Evolutionary conservation across 208 protist genomes (phyloP).

Genomic region (Trypanosoma rangeli): DNA sequence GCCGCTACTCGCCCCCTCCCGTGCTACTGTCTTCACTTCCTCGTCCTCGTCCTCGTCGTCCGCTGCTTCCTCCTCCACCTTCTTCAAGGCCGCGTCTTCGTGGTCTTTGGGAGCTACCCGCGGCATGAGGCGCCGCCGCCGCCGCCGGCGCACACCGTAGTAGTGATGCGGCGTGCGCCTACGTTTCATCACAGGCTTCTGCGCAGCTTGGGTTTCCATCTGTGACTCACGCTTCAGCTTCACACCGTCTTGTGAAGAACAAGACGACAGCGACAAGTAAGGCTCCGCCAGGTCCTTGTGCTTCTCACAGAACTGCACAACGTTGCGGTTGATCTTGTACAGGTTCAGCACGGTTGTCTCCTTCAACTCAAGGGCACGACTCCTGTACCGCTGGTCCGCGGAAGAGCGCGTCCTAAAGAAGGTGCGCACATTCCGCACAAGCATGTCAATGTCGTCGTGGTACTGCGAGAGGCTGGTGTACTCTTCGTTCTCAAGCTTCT

Average conservation of each 20-base stretch:
- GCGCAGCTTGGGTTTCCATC: not conserved
- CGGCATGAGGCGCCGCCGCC: constrained; percentile 13
- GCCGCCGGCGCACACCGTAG: constrained; percentile 37
- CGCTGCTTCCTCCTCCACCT: constrained; percentile 14
- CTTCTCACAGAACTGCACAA: constrained; percentile 82
- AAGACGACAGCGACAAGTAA: constrained; percentile 16
- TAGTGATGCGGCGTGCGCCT: constrained; percentile 16
- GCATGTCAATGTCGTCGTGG: constrained; percentile 77
- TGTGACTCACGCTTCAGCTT: not conserved
- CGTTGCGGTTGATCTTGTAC: constrained; percentile 76
- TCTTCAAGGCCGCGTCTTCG: not conserved
- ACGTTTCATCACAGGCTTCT: not conserved
- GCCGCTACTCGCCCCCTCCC: not conserved
- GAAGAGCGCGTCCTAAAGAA: constrained; percentile 74
- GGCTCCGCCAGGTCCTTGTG: constrained; percentile 65
- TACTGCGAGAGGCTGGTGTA: constrained; percentile 88
- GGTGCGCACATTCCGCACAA: constrained; percentile 74
- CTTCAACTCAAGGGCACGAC: constrained; percentile 76
- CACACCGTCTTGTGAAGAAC: not conserved
- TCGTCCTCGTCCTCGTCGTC: constrained; percentile 18
- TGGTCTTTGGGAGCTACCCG: not conserved
- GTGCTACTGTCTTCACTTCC: not conserved
- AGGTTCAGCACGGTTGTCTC: constrained; percentile 75
- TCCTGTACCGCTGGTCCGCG: constrained; percentile 60
- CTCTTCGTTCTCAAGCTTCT: constrained; percentile 70